phyloP scores from a whole-genome alignment of 345 rosid species.

The Lenwebbia sp. region DNA sequence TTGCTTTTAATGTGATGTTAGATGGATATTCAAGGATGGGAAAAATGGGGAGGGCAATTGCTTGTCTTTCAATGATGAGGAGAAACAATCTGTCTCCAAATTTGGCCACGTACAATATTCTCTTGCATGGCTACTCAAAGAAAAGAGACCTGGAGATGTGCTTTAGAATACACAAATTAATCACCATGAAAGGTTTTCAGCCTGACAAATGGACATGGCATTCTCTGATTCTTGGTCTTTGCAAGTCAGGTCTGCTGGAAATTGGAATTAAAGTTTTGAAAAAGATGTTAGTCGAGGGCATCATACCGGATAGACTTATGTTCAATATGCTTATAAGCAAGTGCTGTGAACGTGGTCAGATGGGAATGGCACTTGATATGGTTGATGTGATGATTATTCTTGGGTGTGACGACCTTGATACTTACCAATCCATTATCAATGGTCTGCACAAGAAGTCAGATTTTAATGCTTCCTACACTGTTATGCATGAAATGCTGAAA shows the following conservation, averaged over 20 bases:
- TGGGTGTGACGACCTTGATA: conserved; percentile 33
- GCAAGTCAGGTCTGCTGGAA: conserved; percentile 46
- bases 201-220: conserved; percentile 63
- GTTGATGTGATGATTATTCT: conserved; percentile 35
- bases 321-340: conserved; percentile 49
- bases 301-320: conserved; percentile 33
- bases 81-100: conserved; percentile 26
- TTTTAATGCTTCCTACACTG: conserved; percentile 32
- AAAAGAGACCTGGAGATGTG: conserved; percentile 34
- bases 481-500: conserved; percentile 53
- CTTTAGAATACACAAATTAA: conserved; percentile 33
- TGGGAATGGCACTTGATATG: conserved; percentile 37
- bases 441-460: conserved; percentile 42
- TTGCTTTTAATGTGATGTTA: conserved; percentile 40
- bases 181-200: conserved; percentile 28
- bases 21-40: conserved; percentile 66
- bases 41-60: conserved; percentile 22
- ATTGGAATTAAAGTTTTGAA: conserved; percentile 54
- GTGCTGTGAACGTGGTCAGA: conserved; percentile 39
- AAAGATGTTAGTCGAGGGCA: conserved; percentile 38
- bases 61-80: conserved; percentile 30
- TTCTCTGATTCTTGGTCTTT: conserved; percentile 62
- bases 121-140: conserved; percentile 70
- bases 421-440: conserved; percentile 25
- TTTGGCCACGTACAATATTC: conserved; percentile 64